phyloP scores from a whole-genome alignment of 2,329 filamentous ascomycete genomes.

The Aspergillus calidoustus region DNA sequence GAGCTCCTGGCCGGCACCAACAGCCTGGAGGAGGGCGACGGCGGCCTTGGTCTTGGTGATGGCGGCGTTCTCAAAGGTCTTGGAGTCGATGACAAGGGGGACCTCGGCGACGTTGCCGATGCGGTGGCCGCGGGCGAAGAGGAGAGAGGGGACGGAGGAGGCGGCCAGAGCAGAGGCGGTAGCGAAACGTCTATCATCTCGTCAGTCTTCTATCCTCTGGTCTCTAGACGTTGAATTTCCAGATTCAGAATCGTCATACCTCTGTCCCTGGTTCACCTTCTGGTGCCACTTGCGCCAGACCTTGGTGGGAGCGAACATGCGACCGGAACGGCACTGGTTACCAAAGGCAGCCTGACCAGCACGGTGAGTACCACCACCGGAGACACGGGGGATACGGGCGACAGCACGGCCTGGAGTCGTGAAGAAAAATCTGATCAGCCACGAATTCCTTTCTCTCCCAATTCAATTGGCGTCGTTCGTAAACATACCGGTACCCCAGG shows the following conservation, averaged over 20 bases:
- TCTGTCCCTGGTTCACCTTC: slow-evolving; percentile 99
- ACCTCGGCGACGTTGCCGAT: slow-evolving; percentile 92
- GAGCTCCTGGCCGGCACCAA: slow-evolving; percentile 88
- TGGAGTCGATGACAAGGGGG: slow-evolving; percentile 92
- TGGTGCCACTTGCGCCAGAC: slow-evolving; percentile 99
- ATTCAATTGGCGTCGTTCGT: slow-evolving; percentile 21
- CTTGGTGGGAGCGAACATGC: slow-evolving; percentile 99
- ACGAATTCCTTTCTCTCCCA: slow-evolving; percentile 4
- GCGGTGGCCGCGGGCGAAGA: slow-evolving; percentile 96
- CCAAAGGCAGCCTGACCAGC: slow-evolving; percentile 99
- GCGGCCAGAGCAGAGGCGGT: slow-evolving; percentile 96
- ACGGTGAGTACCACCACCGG: slow-evolving; percentile 99
- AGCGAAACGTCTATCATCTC: slow-evolving; percentile 77
- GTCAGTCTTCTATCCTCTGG: slow-evolving; percentile 11
- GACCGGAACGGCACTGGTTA: slow-evolving; percentile 99
- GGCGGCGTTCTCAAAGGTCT: slow-evolving; percentile 78
- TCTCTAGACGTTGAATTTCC: neutral
- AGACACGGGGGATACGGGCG: slow-evolving; percentile 99
- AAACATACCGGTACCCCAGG: slow-evolving; percentile 96
- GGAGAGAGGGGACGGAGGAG: slow-evolving; percentile 90
- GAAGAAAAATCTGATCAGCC: slow-evolving; percentile 17
- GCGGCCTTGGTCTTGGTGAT: slow-evolving; percentile 89
- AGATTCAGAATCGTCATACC: slow-evolving; percentile 59
- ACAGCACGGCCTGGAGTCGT: slow-evolving; percentile 81
- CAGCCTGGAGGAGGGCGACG: slow-evolving; percentile 82